Evolutionary conservation across 1,284 basidiomycete species (phyloP).

Genomic region (Puccinia novopanici): DNA sequence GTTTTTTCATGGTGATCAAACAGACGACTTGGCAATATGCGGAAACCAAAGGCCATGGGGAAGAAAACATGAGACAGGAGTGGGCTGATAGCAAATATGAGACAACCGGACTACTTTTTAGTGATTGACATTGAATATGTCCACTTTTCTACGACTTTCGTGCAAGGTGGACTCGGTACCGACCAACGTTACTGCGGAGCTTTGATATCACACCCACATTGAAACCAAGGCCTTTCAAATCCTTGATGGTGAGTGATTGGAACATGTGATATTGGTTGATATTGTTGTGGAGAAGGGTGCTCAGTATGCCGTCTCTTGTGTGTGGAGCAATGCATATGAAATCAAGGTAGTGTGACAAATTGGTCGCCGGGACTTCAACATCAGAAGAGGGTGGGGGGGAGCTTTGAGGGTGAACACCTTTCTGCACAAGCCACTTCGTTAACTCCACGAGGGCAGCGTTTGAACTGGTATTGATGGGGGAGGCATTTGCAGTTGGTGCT

Average conservation of each 20-base stretch:
- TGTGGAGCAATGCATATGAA: not conserved
- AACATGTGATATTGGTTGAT: constrained; percentile 1
- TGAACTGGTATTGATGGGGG: too few species aligned
- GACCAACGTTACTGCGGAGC: not conserved
- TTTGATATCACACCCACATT: constrained; percentile 18
- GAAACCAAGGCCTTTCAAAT: constrained; percentile 2
- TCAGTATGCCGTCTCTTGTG: not conserved
- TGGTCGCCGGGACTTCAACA: not conserved
- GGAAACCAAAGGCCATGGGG: too few species aligned
- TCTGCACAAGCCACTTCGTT: not conserved
- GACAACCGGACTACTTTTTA: too few species aligned
- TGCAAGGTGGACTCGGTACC: not conserved
- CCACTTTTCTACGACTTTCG: too few species aligned
- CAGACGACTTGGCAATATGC: too few species aligned
- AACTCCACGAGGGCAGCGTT: not conserved
- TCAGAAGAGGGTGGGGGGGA: not conserved
- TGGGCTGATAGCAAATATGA: too few species aligned
- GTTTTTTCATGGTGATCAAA: too few species aligned
- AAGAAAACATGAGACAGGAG: too few species aligned
- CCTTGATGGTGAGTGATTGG: not conserved
- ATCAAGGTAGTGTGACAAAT: not conserved
- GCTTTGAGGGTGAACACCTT: not conserved
- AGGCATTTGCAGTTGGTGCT: too few species aligned
- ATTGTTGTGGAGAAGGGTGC: constrained; percentile 3
- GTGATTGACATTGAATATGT: too few species aligned